Evolutionary conservation across 2,329 filamentous ascomycete genomes (phyloP).

Genomic region (Niveomyces coronatus): DNA sequence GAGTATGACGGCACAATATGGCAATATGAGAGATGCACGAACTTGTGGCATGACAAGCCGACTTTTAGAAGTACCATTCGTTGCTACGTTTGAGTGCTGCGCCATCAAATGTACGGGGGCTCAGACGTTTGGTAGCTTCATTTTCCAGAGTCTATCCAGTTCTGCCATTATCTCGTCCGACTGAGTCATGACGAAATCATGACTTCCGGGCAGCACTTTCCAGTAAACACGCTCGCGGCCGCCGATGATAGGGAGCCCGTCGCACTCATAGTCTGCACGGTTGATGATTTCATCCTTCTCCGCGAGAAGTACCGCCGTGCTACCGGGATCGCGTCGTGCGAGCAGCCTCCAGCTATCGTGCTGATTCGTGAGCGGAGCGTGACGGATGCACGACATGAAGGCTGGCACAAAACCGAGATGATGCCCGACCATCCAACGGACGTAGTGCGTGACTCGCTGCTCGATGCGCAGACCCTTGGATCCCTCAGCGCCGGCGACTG

Average conservation of each 20-base stretch:
- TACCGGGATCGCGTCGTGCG: constrained; percentile 28
- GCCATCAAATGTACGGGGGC: too few relatives aligned
- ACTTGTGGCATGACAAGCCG: too few relatives aligned
- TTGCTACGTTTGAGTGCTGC: too few relatives aligned
- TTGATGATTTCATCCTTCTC: constrained; percentile 42
- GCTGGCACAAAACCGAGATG: constrained; percentile 49
- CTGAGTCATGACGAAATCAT: constrained; percentile 55
- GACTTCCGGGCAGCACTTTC: constrained; percentile 41
- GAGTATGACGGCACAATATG: background rate
- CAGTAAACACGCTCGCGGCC: constrained; percentile 39
- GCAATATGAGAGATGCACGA: too few relatives aligned
- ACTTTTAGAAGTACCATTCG: too few relatives aligned
- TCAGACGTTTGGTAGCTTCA: too few relatives aligned
- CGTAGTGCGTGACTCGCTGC: constrained; percentile 36
- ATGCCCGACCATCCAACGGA: constrained; percentile 47
- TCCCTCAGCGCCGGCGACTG: background rate
- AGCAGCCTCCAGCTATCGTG: constrained; percentile 40
- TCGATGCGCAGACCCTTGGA: constrained; percentile 30
- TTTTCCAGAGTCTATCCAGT: too few relatives aligned
- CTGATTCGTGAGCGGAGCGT: constrained; percentile 44
- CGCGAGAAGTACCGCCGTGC: constrained; percentile 43
- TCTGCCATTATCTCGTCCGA: too few relatives aligned
- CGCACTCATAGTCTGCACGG: constrained; percentile 35
- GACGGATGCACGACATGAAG: constrained; percentile 47
- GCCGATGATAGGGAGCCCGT: constrained; percentile 40